Evolutionary conservation across 78 protist genomes (phyloP), one percentile per base, ranked within the genome.

Genomic region (Dictyostelium capitatum): DNA sequence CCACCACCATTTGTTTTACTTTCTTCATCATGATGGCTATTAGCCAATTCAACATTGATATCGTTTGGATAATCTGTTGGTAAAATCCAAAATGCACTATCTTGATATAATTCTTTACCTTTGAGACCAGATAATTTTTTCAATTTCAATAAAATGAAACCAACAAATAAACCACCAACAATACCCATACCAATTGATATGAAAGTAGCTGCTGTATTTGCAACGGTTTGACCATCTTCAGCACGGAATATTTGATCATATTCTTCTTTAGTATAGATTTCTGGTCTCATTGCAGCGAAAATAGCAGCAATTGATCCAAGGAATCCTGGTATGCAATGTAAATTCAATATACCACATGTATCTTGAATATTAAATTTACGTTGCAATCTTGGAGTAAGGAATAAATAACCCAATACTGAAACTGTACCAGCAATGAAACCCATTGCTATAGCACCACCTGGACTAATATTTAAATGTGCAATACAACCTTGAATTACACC

Each of bases 241-340:
- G 89, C 95, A 50, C 85, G 77, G 82, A 90, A 74, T 43, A 78
- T 25, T 25, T 23, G n/a, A 6, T 41, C 37, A 74, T 19, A 84
- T 6, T 84, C 92, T 0, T 2, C 77, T 6, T 25, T 43, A 15
- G 28, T 30, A 46, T 84, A 84, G 11, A 84, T 46, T 48, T 78
- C 59, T 54, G 19, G 12, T 23, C 41, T 62, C 6, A 54, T 70
- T 15, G 90, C 84, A 0, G 89, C 91, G 51, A 94, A 62, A 48
- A 80, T 54, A 15, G 93, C 78, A 1, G 89, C 84, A 59, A 80
- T 23, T 11, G 80, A 95, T 9, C 98, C 98, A 28, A 97, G 1
- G 64, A 98, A 28, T 17, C 98, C 98, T 54, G 99, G 99, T 79
- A 97, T 94, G 67, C 98, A 98, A 91, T 98, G 99, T 14, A 97